Evolutionary conservation across 2,329 filamentous ascomycete genomes (phyloP), one percentile per base, ranked within the genome.

Genomic region (Ilyonectria mors-panacis): DNA sequence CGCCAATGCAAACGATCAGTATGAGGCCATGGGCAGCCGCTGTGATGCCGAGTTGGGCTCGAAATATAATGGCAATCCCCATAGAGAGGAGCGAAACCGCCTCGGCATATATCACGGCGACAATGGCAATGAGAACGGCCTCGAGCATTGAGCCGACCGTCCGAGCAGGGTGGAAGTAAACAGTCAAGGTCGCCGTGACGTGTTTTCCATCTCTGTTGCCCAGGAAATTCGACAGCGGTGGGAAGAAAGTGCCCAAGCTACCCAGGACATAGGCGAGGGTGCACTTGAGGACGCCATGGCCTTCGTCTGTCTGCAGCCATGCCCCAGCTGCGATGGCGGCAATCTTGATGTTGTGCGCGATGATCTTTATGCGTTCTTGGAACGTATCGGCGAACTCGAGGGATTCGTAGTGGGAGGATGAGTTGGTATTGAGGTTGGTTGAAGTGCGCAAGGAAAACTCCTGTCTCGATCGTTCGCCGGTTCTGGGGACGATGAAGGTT

Each of bases 111-210:
- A 91, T 81, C 67, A 97, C 93, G 2, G 94, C 95, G 37, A 92
- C 85, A 42, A 93, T 82, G 6, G 94, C 93, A 65, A 96, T 90
- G 37, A 95, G 82, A 12, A 92, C 88, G 3, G 94, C 95, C 80
- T 97, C 93, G 65, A 94, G 88, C 94, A 98, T 97, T 71, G 93
- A 96, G 1, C 95, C 95, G 28, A 91, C 89, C 19, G 94, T 94
- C 65, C 95, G 87, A 6, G 94, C 93, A 5, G 95, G 94, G 79
- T 98, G 94, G 76, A 98, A 98, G 77, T 97, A 98, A 12, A 98
- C 95, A 1, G 94, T 97, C 65, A 98, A 90, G 2, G 95, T 98
- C 35, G 94, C 94, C 58, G 97, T 94, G 77, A 97, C 91, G 81
- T 98, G 95, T 78, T 98, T 98, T 57, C 94, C 94, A 81, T 97